Conservation (phyloP, 768 basidiomycete genomes). For the Lactarius psammicola region DNA sequence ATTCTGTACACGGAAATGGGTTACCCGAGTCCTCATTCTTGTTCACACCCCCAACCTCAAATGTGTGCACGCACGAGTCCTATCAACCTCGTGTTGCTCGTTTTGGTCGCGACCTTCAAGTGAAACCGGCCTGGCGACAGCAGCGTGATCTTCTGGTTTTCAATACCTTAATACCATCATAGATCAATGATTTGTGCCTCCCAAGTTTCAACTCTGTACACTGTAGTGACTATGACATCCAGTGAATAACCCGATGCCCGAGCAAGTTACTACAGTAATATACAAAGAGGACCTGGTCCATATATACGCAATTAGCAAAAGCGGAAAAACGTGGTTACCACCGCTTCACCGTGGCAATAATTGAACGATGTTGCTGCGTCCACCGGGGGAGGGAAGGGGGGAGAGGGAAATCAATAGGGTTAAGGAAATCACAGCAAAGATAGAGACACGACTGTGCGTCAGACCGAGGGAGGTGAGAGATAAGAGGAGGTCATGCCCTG, state of each 20-base stretch:
- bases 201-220: not conserved
- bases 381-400: not conserved
- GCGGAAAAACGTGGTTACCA: conserved; percentile 1
- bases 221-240: not conserved
- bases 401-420: not conserved
- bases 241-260: not conserved
- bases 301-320: not conserved
- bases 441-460: not conserved
- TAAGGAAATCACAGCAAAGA: not conserved
- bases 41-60: too few relatives aligned
- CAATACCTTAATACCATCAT: conserved; percentile 6
- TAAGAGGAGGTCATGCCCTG: not conserved
- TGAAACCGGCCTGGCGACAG: too few relatives aligned
- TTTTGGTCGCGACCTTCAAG: too few relatives aligned
- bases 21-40: too few relatives aligned
- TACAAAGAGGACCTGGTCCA: conserved; percentile 9
- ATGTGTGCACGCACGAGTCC: too few relatives aligned
- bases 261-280: conserved; percentile 8
- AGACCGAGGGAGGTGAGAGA: not conserved
- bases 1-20: too few relatives aligned
- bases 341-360: not conserved
- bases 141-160: too few relatives aligned
- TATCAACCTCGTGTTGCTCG: too few relatives aligned
- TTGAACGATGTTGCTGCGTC: conserved; percentile 12
- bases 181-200: conserved; percentile 5